Evolutionary conservation across 352 stramenopile genomes (phyloP).

Genomic region (Pythium plurisporium): DNA sequence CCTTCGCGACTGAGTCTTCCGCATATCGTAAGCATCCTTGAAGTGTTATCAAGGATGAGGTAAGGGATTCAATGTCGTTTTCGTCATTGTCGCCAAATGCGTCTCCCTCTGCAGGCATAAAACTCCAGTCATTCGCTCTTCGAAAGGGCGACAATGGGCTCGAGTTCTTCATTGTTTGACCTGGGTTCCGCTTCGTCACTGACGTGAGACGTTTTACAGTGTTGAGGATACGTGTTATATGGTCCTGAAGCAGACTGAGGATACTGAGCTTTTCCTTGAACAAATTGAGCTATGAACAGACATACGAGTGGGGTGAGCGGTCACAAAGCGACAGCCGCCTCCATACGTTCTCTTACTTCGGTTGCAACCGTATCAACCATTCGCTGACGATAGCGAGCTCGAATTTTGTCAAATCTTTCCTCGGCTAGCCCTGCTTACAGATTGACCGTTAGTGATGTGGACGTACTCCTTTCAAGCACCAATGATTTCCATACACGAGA

Average conservation of each 20-base stretch:
- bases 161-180: background rate
- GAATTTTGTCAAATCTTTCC: constrained; percentile 61
- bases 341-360: constrained; percentile 27
- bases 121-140: too few relatives aligned
- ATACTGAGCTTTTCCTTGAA: constrained; percentile 59
- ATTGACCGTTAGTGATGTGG: too few relatives aligned
- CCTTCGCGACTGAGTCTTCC: constrained; percentile 17
- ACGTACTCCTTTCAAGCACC: background rate
- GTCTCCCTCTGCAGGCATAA: too few relatives aligned
- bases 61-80: too few relatives aligned
- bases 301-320: background rate
- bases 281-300: constrained; percentile 25
- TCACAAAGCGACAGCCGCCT: background rate
- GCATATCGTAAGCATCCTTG: constrained; percentile 20
- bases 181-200: background rate
- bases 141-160: background rate
- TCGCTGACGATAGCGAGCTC: constrained; percentile 41
- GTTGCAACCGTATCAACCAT: constrained; percentile 49
- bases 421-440: constrained; percentile 56
- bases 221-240: constrained; percentile 30
- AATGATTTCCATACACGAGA: constrained; percentile 43
- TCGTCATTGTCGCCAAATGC: too few relatives aligned
- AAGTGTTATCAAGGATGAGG: constrained; percentile 14
- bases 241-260: constrained; percentile 50
- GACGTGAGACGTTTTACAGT: constrained; percentile 35